Evolutionary conservation across 305 asterid species (phyloP), one percentile per base, ranked within the genome.

Genomic region (Solanum hybrid): DNA sequence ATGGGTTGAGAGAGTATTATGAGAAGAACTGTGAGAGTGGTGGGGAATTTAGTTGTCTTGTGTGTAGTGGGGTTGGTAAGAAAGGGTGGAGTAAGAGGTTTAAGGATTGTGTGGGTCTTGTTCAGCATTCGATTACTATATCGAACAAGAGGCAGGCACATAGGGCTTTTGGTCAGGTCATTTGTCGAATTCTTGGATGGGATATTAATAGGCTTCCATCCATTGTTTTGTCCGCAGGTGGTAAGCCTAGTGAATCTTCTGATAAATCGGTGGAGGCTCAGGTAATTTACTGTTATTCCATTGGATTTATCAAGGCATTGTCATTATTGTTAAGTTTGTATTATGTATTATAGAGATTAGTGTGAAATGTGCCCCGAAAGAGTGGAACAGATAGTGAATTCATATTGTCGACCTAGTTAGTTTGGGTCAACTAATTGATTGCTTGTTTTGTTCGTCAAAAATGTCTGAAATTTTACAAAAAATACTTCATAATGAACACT

Each of bases 101-200:
- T 57, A 89, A 89, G 77, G 87, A 89, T 39, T 46, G 90, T 22
- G 77, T 89, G 79, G 90, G 67, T n/a, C 76, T 89, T 51, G 87
- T 89, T 78, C 90, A 89, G 76, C 90, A 89, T 89, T 78, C 90
- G 5, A n/a, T 78, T 78, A 33, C 39, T 78, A 16, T 89, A 78
- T 24, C 87, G 1, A 78, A 78, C 18, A 35, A 2, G 46, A 88
- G 34, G 78, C 77, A 57, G 36, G 36, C 78, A 0, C 90, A 88
- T 77, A 79, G 78, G 26, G 90, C 90, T 42, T 88, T 31, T 18
- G 90, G 77, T 14, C 86, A 88, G 77, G 86, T 67, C 33, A 33
- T 88, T 77, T 88, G 90, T 14, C 26, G 22, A 37, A 13, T 88
- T 88, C 87, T 88, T 42, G 87, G 90, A 76, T 88, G 90, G 90